A percentile compares a stretch with the other conserved stretches of the same genome.
Conservation (phyloP, 2,329 filamentous ascomycete species). For the Allantophomopsis cytisporea region DNA sequence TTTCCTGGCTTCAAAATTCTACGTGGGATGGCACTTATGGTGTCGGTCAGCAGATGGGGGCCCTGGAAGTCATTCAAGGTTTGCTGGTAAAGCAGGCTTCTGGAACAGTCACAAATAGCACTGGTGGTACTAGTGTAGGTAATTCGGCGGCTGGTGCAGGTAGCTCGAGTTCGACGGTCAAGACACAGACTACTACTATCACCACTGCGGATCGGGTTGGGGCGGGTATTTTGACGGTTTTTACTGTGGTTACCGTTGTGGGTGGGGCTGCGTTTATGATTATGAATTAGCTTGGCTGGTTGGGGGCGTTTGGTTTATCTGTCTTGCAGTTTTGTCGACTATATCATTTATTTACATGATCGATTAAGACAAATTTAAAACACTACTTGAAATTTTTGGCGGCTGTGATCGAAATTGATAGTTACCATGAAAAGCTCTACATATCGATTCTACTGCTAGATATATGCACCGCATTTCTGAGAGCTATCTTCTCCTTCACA, state of each 20-base stretch:
- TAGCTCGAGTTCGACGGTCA: slow-evolving; percentile 7
- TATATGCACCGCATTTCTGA: too few relatives aligned
- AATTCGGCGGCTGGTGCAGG: slow-evolving; percentile 10
- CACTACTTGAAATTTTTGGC: too few relatives aligned
- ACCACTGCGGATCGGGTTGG: slow-evolving; percentile 23
- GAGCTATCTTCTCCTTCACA: too few relatives aligned
- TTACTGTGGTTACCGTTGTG: slow-evolving; percentile 7
- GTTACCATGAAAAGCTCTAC: too few relatives aligned
- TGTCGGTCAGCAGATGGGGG: slow-evolving; percentile 41
- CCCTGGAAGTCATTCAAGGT: slow-evolving; percentile 31
- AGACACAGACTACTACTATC: slow-evolving; percentile 12
- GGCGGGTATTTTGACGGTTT: slow-evolving; percentile 23
- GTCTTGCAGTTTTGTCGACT: too few relatives aligned
- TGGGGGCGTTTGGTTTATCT: too few relatives aligned
- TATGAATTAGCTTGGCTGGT: not conserved
- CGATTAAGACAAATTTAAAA: too few relatives aligned
- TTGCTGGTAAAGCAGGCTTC: slow-evolving; percentile 27
- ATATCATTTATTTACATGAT: too few relatives aligned
- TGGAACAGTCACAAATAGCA: slow-evolving; percentile 27
- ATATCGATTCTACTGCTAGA: too few relatives aligned
- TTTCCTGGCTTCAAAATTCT: slow-evolving; percentile 29
- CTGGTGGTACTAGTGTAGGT: slow-evolving; percentile 40
- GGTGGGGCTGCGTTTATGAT: slow-evolving; percentile 1
- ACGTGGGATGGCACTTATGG: slow-evolving; percentile 26
- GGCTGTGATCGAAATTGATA: too few relatives aligned